phyloP scores from a whole-genome alignment of 2,329 filamentous ascomycete genomes.

The Phyllosticta citriasiana region DNA sequence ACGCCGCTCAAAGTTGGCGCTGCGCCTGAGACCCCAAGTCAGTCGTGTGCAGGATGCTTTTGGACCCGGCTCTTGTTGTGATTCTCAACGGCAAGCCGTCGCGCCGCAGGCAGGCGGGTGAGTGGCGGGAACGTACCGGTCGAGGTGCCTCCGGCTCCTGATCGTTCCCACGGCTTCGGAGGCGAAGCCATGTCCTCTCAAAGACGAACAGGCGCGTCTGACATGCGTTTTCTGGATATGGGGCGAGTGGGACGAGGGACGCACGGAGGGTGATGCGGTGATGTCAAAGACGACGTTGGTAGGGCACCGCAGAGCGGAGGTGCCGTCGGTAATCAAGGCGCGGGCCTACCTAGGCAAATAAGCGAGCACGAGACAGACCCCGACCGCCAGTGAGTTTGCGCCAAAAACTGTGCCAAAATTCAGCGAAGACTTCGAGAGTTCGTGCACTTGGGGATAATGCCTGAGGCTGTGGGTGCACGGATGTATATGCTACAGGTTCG shows the following conservation, averaged over 20 bases:
- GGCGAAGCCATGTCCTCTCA: slow-evolving; percentile 56
- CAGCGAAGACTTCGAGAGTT: background rate
- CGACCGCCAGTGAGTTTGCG: background rate
- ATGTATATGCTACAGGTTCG: background rate
- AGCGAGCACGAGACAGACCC: background rate
- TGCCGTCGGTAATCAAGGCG: background rate
- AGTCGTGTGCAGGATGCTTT: background rate
- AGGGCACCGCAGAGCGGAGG: background rate
- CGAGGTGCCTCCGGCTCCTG: slow-evolving; percentile 44
- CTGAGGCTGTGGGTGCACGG: background rate
- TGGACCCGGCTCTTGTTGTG: background rate
- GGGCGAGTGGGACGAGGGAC: background rate
- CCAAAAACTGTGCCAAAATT: background rate
- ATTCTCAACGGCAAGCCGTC: background rate
- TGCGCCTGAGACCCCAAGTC: slow-evolving; percentile 15
- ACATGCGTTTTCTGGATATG: slow-evolving; percentile 11
- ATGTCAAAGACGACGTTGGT: slow-evolving; percentile 8
- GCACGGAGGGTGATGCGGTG: slow-evolving; percentile 6
- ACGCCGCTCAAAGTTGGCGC: slow-evolving; percentile 34
- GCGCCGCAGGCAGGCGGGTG: background rate
- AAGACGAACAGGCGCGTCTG: slow-evolving; percentile 16
- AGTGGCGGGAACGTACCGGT: slow-evolving; percentile 6
- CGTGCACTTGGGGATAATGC: background rate
- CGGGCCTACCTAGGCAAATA: background rate
- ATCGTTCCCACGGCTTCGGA: slow-evolving; percentile 93